phyloP scores from a whole-genome alignment of 225 moss, liverwort and hornwort genomes.

The Rhytidiadelphus loreus region DNA sequence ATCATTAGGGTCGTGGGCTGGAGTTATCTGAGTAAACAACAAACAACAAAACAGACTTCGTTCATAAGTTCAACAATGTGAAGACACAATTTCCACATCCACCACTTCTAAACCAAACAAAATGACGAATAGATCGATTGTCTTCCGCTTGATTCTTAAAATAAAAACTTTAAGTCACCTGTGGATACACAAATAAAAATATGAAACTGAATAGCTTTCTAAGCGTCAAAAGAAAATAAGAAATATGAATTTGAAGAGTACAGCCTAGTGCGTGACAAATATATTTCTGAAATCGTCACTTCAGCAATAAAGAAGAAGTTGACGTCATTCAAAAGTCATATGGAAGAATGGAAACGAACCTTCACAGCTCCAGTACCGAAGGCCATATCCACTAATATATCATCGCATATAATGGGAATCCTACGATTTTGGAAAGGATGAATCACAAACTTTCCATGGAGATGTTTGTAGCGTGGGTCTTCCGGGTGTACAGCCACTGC shows the following conservation, averaged over 20 bases:
- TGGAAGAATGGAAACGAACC: constrained; percentile 20
- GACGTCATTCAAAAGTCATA: neutral
- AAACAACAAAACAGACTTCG: neutral
- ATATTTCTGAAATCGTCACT: neutral
- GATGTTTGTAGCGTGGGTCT: constrained; percentile 70
- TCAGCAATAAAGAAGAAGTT: neutral
- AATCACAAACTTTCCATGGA: constrained; percentile 80
- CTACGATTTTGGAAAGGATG: constrained; percentile 81
- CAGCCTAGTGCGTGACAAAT: neutral
- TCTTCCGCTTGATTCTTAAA: neutral
- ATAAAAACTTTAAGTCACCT: neutral
- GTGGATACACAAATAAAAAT: neutral
- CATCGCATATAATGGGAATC: constrained; percentile 75
- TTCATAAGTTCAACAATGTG: neutral
- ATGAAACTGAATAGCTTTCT: neutral
- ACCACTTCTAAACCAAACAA: neutral
- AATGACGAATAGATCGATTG: neutral
- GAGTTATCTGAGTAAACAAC: constrained; percentile 63
- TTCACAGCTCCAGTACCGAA: constrained; percentile 98
- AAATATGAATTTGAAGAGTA: neutral
- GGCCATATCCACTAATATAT: constrained; percentile 68
- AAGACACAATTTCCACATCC: neutral
- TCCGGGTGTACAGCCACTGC: constrained; percentile 89
- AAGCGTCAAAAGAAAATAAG: neutral
- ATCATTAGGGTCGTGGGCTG: constrained; percentile 92